These are phyloP conservation scores for Mallotus repandus DNA, from an alignment of 441 rosid genomes.

Conservation along the genomic window DNA sequence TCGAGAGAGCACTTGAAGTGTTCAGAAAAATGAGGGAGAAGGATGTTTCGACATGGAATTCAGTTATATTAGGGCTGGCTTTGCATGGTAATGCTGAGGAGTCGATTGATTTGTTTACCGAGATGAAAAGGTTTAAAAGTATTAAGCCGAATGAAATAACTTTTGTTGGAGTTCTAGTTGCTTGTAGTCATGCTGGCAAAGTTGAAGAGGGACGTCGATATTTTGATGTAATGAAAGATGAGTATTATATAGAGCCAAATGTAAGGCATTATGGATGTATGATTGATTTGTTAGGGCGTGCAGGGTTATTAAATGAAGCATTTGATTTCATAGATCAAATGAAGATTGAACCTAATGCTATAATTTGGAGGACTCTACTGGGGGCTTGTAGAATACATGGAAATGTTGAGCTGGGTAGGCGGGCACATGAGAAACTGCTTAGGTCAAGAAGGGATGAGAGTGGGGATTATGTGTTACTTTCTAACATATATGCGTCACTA, in stretches of 20 bases:
- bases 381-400: constrained; percentile 58
- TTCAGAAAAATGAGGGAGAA: constrained; percentile 47
- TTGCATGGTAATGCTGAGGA: constrained; percentile 59
- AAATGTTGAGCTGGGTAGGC: constrained; percentile 49
- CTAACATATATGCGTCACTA: constrained; percentile 54
- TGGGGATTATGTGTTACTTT: constrained; percentile 52
- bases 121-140: constrained; percentile 42
- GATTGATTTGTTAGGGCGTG: constrained; percentile 61
- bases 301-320: constrained; percentile 50
- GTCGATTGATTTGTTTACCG: constrained; percentile 50
- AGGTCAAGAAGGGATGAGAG: constrained; percentile 45
- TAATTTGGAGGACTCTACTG: constrained; percentile 60
- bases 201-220: constrained; percentile 56
- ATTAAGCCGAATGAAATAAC: constrained; percentile 67
- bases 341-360: constrained; percentile 56
- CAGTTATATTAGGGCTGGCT: constrained; percentile 69
- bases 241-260: constrained; percentile 46
- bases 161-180: constrained; percentile 67
- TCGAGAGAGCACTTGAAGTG: constrained; percentile 53
- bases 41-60: constrained; percentile 77
- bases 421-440: constrained; percentile 44
- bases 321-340: constrained; percentile 43
- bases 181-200: constrained; percentile 70
- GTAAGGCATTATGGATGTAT: constrained; percentile 56
- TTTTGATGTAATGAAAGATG: constrained; percentile 50